Conservation (phyloP, 768 basidiomycete species). For the Solioccasus polychromus region DNA sequence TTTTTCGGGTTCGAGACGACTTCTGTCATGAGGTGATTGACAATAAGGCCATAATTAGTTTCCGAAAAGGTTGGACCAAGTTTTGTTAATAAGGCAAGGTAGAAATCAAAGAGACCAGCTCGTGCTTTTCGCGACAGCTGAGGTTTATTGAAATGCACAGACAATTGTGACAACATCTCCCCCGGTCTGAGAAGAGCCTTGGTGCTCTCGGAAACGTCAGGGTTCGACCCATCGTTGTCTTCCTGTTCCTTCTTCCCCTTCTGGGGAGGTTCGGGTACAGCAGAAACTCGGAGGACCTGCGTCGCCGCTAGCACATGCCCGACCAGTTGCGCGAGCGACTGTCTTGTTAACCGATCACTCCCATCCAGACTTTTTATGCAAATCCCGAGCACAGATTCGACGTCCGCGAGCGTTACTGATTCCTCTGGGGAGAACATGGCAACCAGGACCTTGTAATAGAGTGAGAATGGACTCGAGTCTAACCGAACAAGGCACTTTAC, state of each 20-base stretch:
- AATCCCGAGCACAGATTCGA: slow-evolving; percentile 69
- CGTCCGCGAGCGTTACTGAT: slow-evolving; percentile 59
- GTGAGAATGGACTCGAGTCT: slow-evolving; percentile 14
- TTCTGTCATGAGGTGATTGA: slow-evolving; percentile 75
- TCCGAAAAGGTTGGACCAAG: slow-evolving; percentile 83
- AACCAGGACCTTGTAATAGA: slow-evolving; percentile 43
- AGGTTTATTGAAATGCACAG: slow-evolving; percentile 76
- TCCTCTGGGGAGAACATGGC: slow-evolving; percentile 58
- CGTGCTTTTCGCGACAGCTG: slow-evolving; percentile 65
- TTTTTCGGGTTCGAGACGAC: slow-evolving; percentile 63
- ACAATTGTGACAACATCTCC: slow-evolving; percentile 84
- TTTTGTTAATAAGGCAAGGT: slow-evolving; percentile 68
- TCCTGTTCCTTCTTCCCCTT: slow-evolving; percentile 64
- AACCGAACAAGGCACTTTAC: slow-evolving; percentile 38
- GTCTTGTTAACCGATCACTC: slow-evolving; percentile 81
- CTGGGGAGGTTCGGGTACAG: slow-evolving; percentile 45
- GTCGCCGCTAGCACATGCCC: slow-evolving; percentile 84
- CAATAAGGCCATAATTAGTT: slow-evolving; percentile 73
- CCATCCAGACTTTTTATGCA: slow-evolving; percentile 75
- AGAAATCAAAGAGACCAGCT: slow-evolving; percentile 88
- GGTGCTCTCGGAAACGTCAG: slow-evolving; percentile 48
- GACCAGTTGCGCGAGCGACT: slow-evolving; percentile 72
- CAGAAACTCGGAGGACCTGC: slow-evolving; percentile 60
- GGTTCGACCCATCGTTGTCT: slow-evolving; percentile 53
- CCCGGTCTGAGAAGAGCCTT: slow-evolving; percentile 67